A percentile compares a stretch with the other conserved stretches of the same genome.
These are phyloP conservation scores for Chaetoceros muelleri DNA, from an alignment of 108 stramenopile genomes.

Conservation along the genomic window DNA sequence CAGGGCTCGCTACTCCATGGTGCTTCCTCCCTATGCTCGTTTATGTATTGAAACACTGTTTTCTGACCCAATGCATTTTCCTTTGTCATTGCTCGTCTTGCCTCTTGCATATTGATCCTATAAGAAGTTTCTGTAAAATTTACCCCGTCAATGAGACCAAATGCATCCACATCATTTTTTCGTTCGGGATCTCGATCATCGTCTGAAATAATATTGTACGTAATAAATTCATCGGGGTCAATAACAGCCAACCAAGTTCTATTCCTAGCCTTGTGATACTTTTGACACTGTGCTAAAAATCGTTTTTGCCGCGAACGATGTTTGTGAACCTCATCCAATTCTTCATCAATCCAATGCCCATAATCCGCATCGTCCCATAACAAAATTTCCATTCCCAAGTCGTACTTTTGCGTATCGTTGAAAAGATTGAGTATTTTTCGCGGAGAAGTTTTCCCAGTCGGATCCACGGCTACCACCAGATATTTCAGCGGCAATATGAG, in stretches of 20 bases:
- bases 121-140: neutral
- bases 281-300: neutral
- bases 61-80: neutral
- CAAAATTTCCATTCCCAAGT: conserved; percentile 1
- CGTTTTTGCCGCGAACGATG: neutral
- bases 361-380: neutral
- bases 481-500: conserved; percentile 16
- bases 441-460: conserved; percentile 18
- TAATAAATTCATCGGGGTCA: conserved; percentile 41
- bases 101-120: neutral
- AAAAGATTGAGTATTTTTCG: neutral
- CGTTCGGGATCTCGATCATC: conserved; percentile 3
- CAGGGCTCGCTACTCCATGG: conserved; percentile 14
- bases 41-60: neutral
- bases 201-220: conserved; percentile 13
- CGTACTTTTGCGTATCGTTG: neutral
- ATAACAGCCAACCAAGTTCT: conserved; percentile 31
- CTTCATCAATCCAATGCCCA: conserved; percentile 2
- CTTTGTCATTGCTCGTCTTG: neutral
- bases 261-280: conserved; percentile 10
- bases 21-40: neutral
- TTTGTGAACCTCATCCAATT: neutral
- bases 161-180: neutral
- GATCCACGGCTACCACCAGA: conserved; percentile 21
- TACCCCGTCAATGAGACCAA: neutral